Evolutionary conservation across 495 filamentous ascomycete genomes (phyloP).

Genomic region (Pyronema omphalodes): DNA sequence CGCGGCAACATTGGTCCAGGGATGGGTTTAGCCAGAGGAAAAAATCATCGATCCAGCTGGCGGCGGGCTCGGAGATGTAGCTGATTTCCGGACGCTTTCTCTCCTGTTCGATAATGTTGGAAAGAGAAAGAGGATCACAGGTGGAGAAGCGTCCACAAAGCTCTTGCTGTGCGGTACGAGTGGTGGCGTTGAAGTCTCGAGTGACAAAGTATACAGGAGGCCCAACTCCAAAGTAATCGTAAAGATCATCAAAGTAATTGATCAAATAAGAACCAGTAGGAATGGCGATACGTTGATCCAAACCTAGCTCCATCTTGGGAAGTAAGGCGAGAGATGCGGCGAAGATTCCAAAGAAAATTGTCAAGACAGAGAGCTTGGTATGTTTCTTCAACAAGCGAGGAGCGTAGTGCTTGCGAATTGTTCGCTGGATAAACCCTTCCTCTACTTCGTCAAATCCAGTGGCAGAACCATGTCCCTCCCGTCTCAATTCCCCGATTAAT

Average conservation of each 20-base stretch:
- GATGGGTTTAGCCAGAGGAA: constrained; percentile 85
- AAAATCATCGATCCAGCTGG: constrained; percentile 94
- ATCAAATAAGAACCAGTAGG: constrained; percentile 87
- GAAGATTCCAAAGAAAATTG: constrained; percentile 73
- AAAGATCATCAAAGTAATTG: constrained; percentile 84
- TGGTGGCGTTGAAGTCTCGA: constrained; percentile 55
- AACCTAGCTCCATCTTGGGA: constrained; percentile 63
- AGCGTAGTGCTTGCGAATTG: constrained; percentile 79
- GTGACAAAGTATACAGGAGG: constrained; percentile 96
- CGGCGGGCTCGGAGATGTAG: constrained; percentile 78
- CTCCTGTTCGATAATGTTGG: constrained; percentile 80
- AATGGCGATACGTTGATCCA: constrained; percentile 88
- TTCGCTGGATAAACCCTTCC: constrained; percentile 60
- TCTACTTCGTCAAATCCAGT: constrained; percentile 42
- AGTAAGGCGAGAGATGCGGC: constrained; percentile 66
- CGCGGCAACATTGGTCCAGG: constrained; percentile 59
- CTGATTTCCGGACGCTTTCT: constrained; percentile 77
- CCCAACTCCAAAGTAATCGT: constrained; percentile 75
- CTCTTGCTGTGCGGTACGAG: constrained; percentile 55
- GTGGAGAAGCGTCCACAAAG: constrained; percentile 83
- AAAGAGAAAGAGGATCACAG: constrained; percentile 63
- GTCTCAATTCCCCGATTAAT: background rate
- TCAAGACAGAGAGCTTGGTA: constrained; percentile 53
- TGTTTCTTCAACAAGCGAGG: constrained; percentile 60
- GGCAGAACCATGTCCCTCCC: constrained; percentile 25